These are phyloP conservation scores for Wickerhamomyces bisporus DNA, from an alignment of 805 yeast species.

Conservation along the genomic window DNA sequence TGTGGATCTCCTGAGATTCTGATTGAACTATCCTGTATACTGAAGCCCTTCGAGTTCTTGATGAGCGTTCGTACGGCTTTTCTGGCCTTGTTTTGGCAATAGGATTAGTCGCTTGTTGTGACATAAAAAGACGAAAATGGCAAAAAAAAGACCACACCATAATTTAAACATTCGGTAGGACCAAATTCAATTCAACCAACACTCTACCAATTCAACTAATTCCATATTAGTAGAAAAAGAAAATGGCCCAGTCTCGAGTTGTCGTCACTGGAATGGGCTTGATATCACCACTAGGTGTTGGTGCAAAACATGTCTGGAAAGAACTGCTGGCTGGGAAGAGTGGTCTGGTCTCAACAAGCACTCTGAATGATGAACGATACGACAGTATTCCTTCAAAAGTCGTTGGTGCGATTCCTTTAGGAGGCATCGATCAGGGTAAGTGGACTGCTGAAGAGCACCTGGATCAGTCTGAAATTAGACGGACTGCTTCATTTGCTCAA, in stretches of 20 bases:
- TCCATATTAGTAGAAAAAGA: too few species aligned
- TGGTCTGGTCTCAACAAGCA: slow-evolving; percentile 53
- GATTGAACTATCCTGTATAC: too few species aligned
- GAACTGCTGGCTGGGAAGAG: slow-evolving; percentile 45
- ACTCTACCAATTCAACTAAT: too few species aligned
- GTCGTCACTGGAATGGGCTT: slow-evolving; percentile 92
- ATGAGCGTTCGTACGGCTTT: too few species aligned
- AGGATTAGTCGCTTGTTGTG: too few species aligned
- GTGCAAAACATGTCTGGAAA: slow-evolving; percentile 49
- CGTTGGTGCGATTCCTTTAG: slow-evolving; percentile 68
- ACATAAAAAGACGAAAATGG: too few species aligned
- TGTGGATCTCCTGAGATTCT: too few species aligned
- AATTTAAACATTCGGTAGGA: too few species aligned
- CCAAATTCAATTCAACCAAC: too few species aligned
- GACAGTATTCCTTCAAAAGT: slow-evolving; percentile 61
- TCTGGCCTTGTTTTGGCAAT: too few species aligned
- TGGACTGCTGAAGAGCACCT: slow-evolving; percentile 53
- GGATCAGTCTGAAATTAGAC: slow-evolving; percentile 35
- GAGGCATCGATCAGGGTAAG: slow-evolving; percentile 34
- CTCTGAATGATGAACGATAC: slow-evolving; percentile 26
- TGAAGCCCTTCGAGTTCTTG: too few species aligned
- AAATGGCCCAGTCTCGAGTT: slow-evolving; percentile 41
- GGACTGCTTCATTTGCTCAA: slow-evolving; percentile 70
- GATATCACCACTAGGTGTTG: slow-evolving; percentile 82
- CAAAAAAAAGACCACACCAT: too few species aligned